phyloP scores from a whole-genome alignment of 768 basidiomycete species.

The Kwoniella botswanensis region DNA sequence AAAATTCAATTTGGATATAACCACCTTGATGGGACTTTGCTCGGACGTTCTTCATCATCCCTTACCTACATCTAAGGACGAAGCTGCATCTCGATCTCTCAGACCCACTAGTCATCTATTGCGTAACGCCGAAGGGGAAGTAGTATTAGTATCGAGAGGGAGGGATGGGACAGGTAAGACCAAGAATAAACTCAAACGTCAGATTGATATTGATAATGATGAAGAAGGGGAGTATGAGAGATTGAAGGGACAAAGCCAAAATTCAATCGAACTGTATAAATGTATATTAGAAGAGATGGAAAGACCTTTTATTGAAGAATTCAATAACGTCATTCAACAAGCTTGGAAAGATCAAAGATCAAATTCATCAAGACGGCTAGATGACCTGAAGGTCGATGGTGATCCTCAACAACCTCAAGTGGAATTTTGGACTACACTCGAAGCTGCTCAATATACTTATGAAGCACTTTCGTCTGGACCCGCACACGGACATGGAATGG shows the following conservation, averaged over 20 bases:
- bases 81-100: slow-evolving; percentile 69
- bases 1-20: slow-evolving; percentile 79
- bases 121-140: background rate
- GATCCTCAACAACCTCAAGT: slow-evolving; percentile 50
- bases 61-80: slow-evolving; percentile 66
- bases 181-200: slow-evolving; percentile 3
- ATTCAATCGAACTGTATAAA: slow-evolving; percentile 71
- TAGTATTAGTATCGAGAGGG: slow-evolving; percentile 6
- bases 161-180: slow-evolving; percentile 11
- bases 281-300: slow-evolving; percentile 79
- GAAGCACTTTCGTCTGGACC: slow-evolving; percentile 66
- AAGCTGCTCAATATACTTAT: slow-evolving; percentile 74
- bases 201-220: background rate
- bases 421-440: slow-evolving; percentile 79
- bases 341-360: slow-evolving; percentile 11
- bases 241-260: slow-evolving; percentile 57
- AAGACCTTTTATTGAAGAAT: slow-evolving; percentile 67
- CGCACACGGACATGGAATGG: slow-evolving; percentile 75
- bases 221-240: slow-evolving; percentile 13
- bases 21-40: slow-evolving; percentile 78
- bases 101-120: slow-evolving; percentile 56
- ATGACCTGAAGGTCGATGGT: background rate
- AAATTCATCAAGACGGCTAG: background rate
- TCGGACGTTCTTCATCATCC: slow-evolving; percentile 78
- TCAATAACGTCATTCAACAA: slow-evolving; percentile 60